Evolutionary conservation across 2,329 filamentous ascomycete genomes (phyloP), one percentile per base, ranked within the genome.

Genomic region (Dothiorella sarmentorum): DNA sequence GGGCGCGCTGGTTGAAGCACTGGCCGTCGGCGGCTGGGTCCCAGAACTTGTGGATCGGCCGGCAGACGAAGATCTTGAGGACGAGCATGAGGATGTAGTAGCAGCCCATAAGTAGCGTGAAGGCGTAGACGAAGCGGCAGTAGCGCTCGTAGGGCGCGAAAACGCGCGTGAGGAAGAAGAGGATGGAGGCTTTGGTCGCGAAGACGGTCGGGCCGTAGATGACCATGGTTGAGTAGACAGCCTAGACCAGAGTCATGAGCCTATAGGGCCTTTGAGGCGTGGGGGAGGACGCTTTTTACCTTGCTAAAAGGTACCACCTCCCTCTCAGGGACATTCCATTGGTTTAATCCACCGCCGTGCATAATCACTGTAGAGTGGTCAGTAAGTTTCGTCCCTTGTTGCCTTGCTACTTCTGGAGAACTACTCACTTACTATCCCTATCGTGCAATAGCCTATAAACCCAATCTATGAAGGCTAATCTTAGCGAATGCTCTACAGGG

Each of bases 151-250:
- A 73, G 1, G 73, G 73, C 13, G 63, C 49, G 66, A 76, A 76
- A 55, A 76, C 69, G 51, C 73, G 69, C 24, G 68, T 70, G 17
- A 75, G 61, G 58, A 76, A 73, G 2, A 70, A 65, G 5, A 76
- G 65, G 7, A 76, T 68, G 35, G 72, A 69, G 37, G 72, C 60
- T 60, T 75, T 76, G 38, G 69, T 68, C 47, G 71, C 67, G 20
- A 75, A 67, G 15, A 71, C 71, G 67, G 73, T 73, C 1, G 73
- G 73, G n/a, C 71, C 73, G 65, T 76, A 76, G 17, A 75, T 60
- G 17, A 73, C 65, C 11, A 73, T 74, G 5, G 72, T 70, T 58
- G 71, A 61, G 47, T 75, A 76, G 58, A 68, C 69, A 47, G 70
- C 70, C 66, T 66, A n/a, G n/a, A n/a, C n/a, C n/a, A n/a, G n/a